Percentiles rank a stretch among this genome's conserved stretches.
Evolutionary conservation across 352 stramenopile species (phyloP).

Genomic region (Saprolegnia diclina): DNA sequence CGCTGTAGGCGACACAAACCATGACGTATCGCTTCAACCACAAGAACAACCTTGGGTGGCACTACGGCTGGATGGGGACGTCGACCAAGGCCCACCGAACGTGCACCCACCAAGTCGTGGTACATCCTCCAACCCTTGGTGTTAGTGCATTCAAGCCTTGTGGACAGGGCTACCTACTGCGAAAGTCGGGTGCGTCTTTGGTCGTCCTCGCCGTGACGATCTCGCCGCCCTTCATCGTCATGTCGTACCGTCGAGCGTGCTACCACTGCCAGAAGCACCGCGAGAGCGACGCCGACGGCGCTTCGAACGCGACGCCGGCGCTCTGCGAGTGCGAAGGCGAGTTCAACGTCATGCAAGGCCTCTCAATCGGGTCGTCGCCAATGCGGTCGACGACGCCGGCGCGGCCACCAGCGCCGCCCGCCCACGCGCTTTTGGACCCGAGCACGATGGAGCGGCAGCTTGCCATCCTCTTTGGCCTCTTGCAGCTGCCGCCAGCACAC

Average conservation of each 20-base stretch:
- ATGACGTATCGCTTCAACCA: constrained; percentile 23
- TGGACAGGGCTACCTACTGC: not conserved
- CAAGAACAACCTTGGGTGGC: constrained; percentile 17
- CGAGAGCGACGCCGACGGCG: not conserved
- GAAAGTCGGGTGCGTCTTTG: not conserved
- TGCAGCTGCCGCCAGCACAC: constrained; percentile 1
- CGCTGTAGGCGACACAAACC: not conserved
- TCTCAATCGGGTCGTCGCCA: not conserved
- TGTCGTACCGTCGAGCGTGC: constrained; percentile 21
- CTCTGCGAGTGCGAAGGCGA: constrained; percentile 23
- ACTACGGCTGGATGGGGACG: constrained; percentile 25
- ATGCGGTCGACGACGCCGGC: not conserved
- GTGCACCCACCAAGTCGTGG: constrained; percentile 15
- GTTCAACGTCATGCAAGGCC: constrained; percentile 21
- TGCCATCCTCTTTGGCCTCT: not conserved
- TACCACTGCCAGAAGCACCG: constrained; percentile 23
- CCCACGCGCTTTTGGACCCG: not conserved
- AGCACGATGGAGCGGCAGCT: constrained; percentile 9
- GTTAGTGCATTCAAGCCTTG: no score
- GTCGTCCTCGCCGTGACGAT: not conserved
- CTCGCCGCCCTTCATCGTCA: constrained; percentile 21
- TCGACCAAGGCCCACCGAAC: constrained; percentile 23
- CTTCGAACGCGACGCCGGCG: no score
- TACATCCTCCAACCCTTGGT: no score
- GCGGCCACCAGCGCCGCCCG: not conserved